Evolutionary conservation across 2,329 filamentous ascomycete species (phyloP).

Genomic region (Ceratocystis alfenasii): DNA sequence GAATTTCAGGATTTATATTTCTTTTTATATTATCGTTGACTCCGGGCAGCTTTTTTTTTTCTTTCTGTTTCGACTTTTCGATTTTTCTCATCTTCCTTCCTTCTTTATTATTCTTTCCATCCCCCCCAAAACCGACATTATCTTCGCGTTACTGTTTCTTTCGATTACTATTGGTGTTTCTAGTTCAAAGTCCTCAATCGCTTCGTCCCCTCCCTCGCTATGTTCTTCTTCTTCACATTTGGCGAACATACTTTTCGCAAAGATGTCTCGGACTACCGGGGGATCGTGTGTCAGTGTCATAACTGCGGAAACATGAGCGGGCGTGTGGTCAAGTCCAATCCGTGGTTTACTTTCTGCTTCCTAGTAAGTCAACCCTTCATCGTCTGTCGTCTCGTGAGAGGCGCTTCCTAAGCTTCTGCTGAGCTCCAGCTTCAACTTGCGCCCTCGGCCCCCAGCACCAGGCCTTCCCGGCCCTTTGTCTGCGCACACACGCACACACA

Average conservation of each 20-base stretch:
- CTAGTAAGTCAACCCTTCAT: slow-evolving; percentile 37
- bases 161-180: background rate
- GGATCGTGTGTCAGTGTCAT: slow-evolving; percentile 50
- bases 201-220: slow-evolving; percentile 26
- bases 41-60: background rate
- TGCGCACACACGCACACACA: slow-evolving; percentile 41
- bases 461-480: slow-evolving; percentile 46
- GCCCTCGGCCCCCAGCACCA: slow-evolving; percentile 23
- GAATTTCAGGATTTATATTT: slow-evolving; percentile 3
- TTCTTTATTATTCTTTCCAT: background rate
- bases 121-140: background rate
- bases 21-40: background rate
- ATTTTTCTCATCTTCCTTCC: background rate
- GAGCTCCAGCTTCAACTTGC: background rate
- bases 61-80: background rate
- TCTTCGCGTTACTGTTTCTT: background rate
- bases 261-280: slow-evolving; percentile 49
- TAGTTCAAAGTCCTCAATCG: background rate
- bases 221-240: slow-evolving; percentile 53
- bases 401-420: background rate
- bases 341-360: slow-evolving; percentile 74
- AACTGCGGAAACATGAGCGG: slow-evolving; percentile 55
- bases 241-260: slow-evolving; percentile 51
- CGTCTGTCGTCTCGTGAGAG: background rate
- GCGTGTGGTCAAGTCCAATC: slow-evolving; percentile 48